Evolutionary conservation across 176 grass and related monocot genomes (phyloP), one percentile per base, ranked within the genome.

Genomic region (Tillandsia fasciculata): DNA sequence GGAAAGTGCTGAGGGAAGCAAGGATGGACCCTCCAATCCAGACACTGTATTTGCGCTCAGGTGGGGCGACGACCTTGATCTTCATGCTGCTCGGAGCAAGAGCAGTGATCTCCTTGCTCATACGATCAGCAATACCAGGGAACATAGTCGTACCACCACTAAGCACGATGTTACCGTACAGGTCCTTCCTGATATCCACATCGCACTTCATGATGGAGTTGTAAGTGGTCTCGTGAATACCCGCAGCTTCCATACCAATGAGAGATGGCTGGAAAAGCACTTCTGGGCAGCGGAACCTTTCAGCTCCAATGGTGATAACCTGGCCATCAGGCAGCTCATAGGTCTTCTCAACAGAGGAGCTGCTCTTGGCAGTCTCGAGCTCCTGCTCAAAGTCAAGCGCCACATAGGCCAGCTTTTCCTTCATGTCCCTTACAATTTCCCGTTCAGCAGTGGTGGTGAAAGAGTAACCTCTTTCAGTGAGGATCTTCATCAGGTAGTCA

Each of bases 121-220:
- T 42, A 0, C 33, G 33, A 42, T 42, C 33, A 42, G 33, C 33
- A 42, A 42, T 42, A 42, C 33, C 33, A 42, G 33, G 33, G 33
- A 42, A 42, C 33, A 42, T 84, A 51, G 82, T 84, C 0, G 76
- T 70, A 17, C 82, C 82, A 75, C 81, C 81, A 50, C 81, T 83
- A 53, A 83, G 81, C 52, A 83, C 81, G 52, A 83, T 77, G 69
- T 83, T 83, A 20, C 81, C 81, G 27, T 83, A 83, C 64, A 83
- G 51, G 69, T 83, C 81, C 53, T 83, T 83, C 63, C 81, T 77
- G 69, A 83, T 42, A 42, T 42, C 33, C 33, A 42, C 33, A 42
- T 42, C 33, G 33, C 33, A 42, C 33, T 42, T 42, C 33, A 42
- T 42, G 33, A 42, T 42, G 33, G 33, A 42, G 33, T 42, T 42